These are phyloP conservation scores for Tetradesmus obliquus DNA, from an alignment of 139 green algal species.

Conservation along the genomic window DNA sequence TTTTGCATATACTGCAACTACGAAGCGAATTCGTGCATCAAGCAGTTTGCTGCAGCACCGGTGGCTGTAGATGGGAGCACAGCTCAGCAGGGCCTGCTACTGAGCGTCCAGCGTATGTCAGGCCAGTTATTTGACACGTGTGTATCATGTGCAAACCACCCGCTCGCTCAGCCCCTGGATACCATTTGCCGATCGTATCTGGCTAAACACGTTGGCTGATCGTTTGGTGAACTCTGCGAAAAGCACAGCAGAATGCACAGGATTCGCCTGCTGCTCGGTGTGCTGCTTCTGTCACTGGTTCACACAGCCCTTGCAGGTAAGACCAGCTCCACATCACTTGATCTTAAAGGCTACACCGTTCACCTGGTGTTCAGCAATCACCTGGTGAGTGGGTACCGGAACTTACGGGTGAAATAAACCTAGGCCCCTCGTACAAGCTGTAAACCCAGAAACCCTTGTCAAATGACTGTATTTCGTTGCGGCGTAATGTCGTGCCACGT, in stretches of 20 bases:
- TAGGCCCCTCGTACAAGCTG: neutral
- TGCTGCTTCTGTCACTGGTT: neutral
- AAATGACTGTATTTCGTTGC: neutral
- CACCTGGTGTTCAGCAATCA: constrained; percentile 72
- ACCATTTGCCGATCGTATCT: too few species aligned
- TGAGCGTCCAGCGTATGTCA: too few species aligned
- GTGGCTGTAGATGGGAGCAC: too few species aligned
- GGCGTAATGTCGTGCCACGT: too few species aligned
- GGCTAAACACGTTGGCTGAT: too few species aligned
- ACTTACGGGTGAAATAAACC: neutral
- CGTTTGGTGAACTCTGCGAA: neutral
- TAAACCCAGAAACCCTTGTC: neutral
- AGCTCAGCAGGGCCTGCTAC: too few species aligned
- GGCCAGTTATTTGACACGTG: too few species aligned
- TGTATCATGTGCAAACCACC: too few species aligned
- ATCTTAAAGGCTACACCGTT: constrained; percentile 40
- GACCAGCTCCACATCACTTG: neutral
- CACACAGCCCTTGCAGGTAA: neutral
- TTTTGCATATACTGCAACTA: too few species aligned
- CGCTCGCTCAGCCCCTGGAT: too few species aligned
- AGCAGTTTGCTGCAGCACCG: too few species aligned
- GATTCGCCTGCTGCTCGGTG: neutral
- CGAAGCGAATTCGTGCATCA: too few species aligned
- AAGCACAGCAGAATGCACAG: neutral
- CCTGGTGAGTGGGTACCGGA: constrained; percentile 45